These are phyloP conservation scores for Phaeosphaeriaceae sp. DNA, from an alignment of 2,329 filamentous ascomycete species.

Conservation along the genomic window DNA sequence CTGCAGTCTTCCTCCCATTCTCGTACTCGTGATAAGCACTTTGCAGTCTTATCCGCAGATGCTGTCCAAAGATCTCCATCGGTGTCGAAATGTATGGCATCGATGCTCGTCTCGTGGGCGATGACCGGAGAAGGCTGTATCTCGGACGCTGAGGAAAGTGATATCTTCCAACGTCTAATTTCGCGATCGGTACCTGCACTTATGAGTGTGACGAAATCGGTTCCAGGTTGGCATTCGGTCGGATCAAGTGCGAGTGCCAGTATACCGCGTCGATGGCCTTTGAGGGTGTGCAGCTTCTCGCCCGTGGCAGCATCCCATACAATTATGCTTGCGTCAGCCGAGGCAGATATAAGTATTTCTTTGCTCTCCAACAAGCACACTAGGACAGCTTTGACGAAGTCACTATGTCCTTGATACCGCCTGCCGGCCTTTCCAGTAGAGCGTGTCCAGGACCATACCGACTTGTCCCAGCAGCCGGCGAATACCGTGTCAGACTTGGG, in stretches of 20 bases:
- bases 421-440: conserved; percentile 52
- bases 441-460: conserved; percentile 81
- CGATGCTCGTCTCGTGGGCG: conserved; percentile 90
- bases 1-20: conserved; percentile 75
- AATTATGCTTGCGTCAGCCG: conserved; percentile 60
- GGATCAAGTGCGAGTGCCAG: conserved; percentile 82
- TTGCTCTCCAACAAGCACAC: conserved; percentile 67
- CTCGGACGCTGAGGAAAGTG: conserved; percentile 27
- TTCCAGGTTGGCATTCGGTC: conserved; percentile 29
- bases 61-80: conserved; percentile 88
- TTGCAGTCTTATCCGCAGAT: conserved; percentile 86
- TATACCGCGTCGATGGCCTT: conserved; percentile 79
- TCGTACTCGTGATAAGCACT: conserved; percentile 74
- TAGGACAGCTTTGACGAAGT: conserved; percentile 88
- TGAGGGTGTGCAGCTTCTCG: conserved; percentile 74
- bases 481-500: conserved; percentile 65
- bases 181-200: conserved; percentile 70
- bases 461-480: conserved; percentile 94
- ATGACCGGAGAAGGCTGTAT: conserved; percentile 63
- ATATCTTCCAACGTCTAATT: conserved; percentile 78
- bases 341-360: conserved; percentile 59
- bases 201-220: conserved; percentile 64
- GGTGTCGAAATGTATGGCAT: conserved; percentile 76
- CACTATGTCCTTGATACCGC: conserved; percentile 77
- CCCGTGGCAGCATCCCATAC: conserved; percentile 80